A percentile compares a stretch with the other conserved stretches of the same genome.
These are phyloP conservation scores for Cucumis sativus DNA, from an alignment of 306 rosid species.

Conservation along the genomic window Cucumber_9930_V3 NC_026657.2:37311001-37311500, in stretches of 20 bases:
- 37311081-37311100: no score
- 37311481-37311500: no score
- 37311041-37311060: no score
- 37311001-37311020: no score
- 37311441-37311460: not conserved
- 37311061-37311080: no score
- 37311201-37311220: not conserved
- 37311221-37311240: not conserved
- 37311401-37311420: no score
- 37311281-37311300: not conserved
- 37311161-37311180: not conserved
- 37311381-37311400: not conserved
- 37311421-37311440: not conserved
- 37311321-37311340: not conserved
- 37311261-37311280: not conserved
- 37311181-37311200: not conserved
- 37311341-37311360: not conserved
- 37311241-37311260: not conserved
- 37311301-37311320: not conserved
- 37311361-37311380: not conserved
- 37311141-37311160: not conserved
- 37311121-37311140: no score
- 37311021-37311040: no score
- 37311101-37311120: no score
- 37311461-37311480: not conserved